Percentiles rank a stretch among this genome's conserved stretches.
phyloP scores from a whole-genome alignment of 306 rosid genomes.

The Carpinus fangiana region DNA sequence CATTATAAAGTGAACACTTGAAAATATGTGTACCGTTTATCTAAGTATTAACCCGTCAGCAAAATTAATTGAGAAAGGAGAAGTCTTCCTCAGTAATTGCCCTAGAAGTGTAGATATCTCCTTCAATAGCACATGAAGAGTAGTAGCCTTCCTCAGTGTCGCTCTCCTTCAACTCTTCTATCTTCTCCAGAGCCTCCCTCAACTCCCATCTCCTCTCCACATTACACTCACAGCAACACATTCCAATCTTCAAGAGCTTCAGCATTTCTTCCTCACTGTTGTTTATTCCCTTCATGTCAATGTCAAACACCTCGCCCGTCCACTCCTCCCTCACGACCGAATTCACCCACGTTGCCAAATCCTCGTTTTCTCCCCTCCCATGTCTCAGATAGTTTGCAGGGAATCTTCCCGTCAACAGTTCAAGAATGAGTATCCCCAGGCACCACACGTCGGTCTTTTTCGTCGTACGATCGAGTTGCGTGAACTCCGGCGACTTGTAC shows the following conservation, averaged over 20 bases:
- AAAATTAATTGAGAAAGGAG: slow-evolving; percentile 33
- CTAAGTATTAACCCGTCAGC: neutral
- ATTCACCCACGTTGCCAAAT: slow-evolving; percentile 67
- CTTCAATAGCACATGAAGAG: slow-evolving; percentile 43
- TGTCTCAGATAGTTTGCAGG: slow-evolving; percentile 60
- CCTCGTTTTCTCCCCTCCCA: slow-evolving; percentile 46
- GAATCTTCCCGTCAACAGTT: slow-evolving; percentile 63
- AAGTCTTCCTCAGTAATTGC: slow-evolving; percentile 53
- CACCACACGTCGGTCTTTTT: slow-evolving; percentile 70
- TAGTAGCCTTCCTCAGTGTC: slow-evolving; percentile 40
- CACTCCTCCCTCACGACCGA: slow-evolving; percentile 68
- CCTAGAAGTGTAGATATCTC: slow-evolving; percentile 46
- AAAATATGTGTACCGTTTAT: too few species aligned
- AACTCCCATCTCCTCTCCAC: slow-evolving; percentile 55
- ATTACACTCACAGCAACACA: slow-evolving; percentile 62
- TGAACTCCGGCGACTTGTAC: slow-evolving; percentile 58
- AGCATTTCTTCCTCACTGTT: slow-evolving; percentile 60
- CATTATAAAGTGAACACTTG: too few species aligned
- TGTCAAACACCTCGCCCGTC: slow-evolving; percentile 72
- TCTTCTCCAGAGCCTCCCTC: slow-evolving; percentile 58
- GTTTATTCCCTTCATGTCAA: slow-evolving; percentile 40
- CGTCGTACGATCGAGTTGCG: slow-evolving; percentile 25
- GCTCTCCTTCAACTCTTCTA: slow-evolving; percentile 59
- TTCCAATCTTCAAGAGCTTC: slow-evolving; percentile 66
- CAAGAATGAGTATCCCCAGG: slow-evolving; percentile 69